These are phyloP conservation scores for Exserohilum rostratum DNA, from an alignment of 2,329 filamentous ascomycete species.

Conservation along the genomic window DNA sequence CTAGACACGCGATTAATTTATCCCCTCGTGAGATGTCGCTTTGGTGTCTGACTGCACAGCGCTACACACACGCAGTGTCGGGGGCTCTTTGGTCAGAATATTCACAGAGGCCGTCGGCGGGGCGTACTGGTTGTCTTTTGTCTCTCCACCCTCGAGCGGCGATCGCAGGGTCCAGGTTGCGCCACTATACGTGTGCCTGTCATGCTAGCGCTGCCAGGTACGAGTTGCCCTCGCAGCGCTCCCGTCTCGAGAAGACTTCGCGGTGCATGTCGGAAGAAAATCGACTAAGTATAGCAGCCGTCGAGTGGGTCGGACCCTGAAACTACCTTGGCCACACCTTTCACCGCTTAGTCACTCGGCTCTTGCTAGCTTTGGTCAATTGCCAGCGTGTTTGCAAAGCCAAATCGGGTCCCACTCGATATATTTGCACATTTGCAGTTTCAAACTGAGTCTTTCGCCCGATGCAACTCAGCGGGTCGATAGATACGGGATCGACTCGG, in stretches of 20 bases:
- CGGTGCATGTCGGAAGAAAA: background rate
- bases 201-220: no score
- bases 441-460: background rate
- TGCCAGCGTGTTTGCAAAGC: background rate
- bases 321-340: background rate
- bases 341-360: background rate
- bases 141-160: background rate
- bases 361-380: background rate
- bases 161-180: background rate
- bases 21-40: background rate
- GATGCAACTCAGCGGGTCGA: background rate
- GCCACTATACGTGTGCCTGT: background rate
- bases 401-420: background rate
- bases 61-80: no score
- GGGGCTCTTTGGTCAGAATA: background rate
- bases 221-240: background rate
- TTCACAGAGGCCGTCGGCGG: background rate
- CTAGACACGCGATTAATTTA: constrained; percentile 4
- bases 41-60: background rate
- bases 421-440: background rate
- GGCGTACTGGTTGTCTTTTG: background rate
- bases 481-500: background rate
- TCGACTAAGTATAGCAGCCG: background rate
- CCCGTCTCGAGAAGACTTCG: background rate
- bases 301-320: background rate